Evolutionary conservation across 371 early-diverging fungal species (phyloP).

Genomic region (Actinomortierella wolfii): DNA sequence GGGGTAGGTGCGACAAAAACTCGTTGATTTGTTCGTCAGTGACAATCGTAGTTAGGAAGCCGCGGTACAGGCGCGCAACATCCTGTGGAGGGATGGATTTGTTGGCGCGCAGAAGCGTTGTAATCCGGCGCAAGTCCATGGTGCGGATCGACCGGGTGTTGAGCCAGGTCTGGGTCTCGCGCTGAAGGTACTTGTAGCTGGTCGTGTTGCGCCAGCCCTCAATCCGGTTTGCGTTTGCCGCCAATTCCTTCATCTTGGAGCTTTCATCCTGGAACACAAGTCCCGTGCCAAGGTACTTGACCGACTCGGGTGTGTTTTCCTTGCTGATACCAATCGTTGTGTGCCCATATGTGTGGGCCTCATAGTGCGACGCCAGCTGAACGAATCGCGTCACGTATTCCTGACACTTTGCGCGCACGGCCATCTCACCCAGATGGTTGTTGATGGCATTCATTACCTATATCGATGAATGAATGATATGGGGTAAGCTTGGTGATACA

Average conservation of each 20-base stretch:
- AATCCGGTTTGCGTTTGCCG: constrained; percentile 72
- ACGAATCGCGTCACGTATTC: constrained; percentile 87
- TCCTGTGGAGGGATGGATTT: constrained; percentile 67
- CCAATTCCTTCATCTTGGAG: constrained; percentile 65
- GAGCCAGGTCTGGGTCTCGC: constrained; percentile 55
- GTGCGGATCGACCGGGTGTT: constrained; percentile 60
- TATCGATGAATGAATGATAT: background rate
- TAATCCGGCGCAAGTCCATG: constrained; percentile 73
- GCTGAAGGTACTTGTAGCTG: constrained; percentile 69
- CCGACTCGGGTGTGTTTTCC: constrained; percentile 45
- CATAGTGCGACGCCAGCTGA: constrained; percentile 78
- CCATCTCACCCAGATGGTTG: constrained; percentile 83
- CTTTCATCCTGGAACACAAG: constrained; percentile 75
- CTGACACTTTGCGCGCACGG: constrained; percentile 86
- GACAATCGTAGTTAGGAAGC: constrained; percentile 62
- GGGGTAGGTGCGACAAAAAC: constrained; percentile 81
- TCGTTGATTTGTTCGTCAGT: constrained; percentile 83
- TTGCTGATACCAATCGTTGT: constrained; percentile 63
- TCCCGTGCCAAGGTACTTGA: constrained; percentile 65
- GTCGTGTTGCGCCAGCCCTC: constrained; percentile 85
- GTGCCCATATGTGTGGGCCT: constrained; percentile 68
- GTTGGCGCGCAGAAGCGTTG: constrained; percentile 64
- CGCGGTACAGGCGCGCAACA: constrained; percentile 67
- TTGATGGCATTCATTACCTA: constrained; percentile 79
- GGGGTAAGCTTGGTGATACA: background rate